Evolutionary conservation across 2,329 filamentous ascomycete species (phyloP), one percentile per base, ranked within the genome.

Genomic region (Fusarium kyushuense): DNA sequence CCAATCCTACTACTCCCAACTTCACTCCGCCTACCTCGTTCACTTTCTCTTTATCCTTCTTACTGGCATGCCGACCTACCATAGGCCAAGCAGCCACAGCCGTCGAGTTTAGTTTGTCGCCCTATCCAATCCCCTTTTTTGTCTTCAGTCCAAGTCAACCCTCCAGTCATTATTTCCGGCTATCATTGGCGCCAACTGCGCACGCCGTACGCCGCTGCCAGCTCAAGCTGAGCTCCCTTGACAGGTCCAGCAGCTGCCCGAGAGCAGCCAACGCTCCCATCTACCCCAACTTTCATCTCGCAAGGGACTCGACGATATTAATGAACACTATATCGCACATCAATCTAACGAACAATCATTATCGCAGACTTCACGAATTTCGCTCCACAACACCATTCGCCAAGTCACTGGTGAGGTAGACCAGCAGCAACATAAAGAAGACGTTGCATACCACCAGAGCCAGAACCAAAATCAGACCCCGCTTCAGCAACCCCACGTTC

Each of bases 341-440:
- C 77, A 75, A 70, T 78, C 80, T 78, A 80, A 82, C 79, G 77
- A 78, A 67, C 76, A 80, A 53, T 69, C 76, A 54, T 75, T 76
- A 57, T 74, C 73, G 66, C 81, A 83, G 79, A 79, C 79, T 68
- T 79, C 79, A 56, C 79, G 79, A 70, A 67, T 74, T 42, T 66
- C 72, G 19, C 67, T 72, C 36, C 69, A 78, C 47, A 80, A 78
- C 64, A 83, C 82, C 25, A 83, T 86, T 67, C 84, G 84, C 60
- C 82, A 83, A 62, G 79, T 86, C n/a, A 78, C 79, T 57, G 73
- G 79, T 38, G 83, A 85, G 67, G 71, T 78, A 58, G 84, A 84
- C 27, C 74, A 75, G 6, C 77, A 83, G 21, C 49, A 54, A 35
- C 41, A 56, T 45, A 85, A 84, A 70, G 82, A 84, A 67, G 83